Evolutionary conservation across 345 rosid genomes (phyloP).

Genomic region (Cardamine resedifolia): DNA sequence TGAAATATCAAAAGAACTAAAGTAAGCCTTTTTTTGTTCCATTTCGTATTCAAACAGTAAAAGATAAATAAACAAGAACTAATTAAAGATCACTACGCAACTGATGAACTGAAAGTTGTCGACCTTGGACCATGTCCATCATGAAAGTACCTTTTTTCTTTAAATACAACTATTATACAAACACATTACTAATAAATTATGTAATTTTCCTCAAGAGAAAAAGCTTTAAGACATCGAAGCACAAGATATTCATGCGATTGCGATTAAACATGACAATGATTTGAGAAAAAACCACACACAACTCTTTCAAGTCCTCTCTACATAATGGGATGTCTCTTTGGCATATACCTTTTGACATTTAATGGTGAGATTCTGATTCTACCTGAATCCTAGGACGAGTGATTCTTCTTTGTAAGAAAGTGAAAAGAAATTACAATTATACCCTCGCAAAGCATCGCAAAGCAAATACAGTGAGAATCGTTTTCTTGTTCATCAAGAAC

Average conservation of each 20-base stretch:
- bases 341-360: slow-evolving; percentile 18
- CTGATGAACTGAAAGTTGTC: slow-evolving; percentile 4
- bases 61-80: not conserved
- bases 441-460: not conserved
- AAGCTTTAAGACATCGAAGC: slow-evolving; percentile 17
- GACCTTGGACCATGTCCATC: slow-evolving; percentile 29
- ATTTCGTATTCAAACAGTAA: not conserved
- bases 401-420: not conserved
- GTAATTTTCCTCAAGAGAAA: not conserved
- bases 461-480: not conserved
- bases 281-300: slow-evolving; percentile 1
- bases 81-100: not conserved
- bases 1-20: not conserved
- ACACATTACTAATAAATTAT: not conserved
- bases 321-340: slow-evolving; percentile 16
- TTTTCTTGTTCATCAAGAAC: not conserved
- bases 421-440: not conserved
- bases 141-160: slow-evolving; percentile 6
- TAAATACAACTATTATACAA: not conserved
- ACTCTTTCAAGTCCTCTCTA: not conserved
- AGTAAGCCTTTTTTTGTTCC: not conserved
- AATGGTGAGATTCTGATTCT: slow-evolving; percentile 23
- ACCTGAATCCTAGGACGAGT: slow-evolving; percentile 20
- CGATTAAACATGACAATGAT: slow-evolving; percentile 11
- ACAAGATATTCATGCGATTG: not conserved